These are phyloP conservation scores for Candida glaebosa DNA, from an alignment of 805 yeast species.

Conservation along the genomic window DNA sequence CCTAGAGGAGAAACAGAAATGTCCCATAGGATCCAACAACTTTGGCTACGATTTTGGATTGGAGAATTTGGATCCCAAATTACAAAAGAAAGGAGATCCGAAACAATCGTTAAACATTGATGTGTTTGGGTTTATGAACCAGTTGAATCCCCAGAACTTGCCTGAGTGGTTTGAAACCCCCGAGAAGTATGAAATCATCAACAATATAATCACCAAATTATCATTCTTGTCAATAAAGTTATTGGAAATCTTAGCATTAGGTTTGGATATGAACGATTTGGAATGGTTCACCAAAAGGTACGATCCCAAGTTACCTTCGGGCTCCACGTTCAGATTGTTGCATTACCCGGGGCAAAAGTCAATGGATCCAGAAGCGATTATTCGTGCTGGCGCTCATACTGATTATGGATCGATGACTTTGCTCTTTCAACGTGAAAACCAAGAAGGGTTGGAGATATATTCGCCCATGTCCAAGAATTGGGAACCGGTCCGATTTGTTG, in stretches of 20 bases:
- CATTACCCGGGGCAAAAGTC: conserved; percentile 64
- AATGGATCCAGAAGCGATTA: conserved; percentile 48
- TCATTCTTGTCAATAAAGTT: conserved; percentile 47
- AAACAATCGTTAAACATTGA: conserved; percentile 73
- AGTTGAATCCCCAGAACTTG: conserved; percentile 34
- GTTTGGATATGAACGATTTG: conserved; percentile 55
- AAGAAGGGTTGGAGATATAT: conserved; percentile 70
- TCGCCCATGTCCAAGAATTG: conserved; percentile 55
- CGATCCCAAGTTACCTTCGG: conserved; percentile 47
- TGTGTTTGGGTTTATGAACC: conserved; percentile 47
- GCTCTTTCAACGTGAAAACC: conserved; percentile 64
- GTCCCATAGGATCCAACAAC: conserved; percentile 51
- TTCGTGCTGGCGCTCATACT: conserved; percentile 84
- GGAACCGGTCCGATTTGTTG: conserved; percentile 65
- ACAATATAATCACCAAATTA: conserved; percentile 39
- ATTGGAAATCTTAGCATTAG: conserved; percentile 56
- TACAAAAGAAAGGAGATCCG: conserved; percentile 49
- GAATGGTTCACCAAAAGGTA: conserved; percentile 68
- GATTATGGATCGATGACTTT: conserved; percentile 78
- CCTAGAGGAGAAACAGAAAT: conserved; percentile 45
- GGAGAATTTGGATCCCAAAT: conserved; percentile 45
- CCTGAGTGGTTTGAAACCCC: conserved; percentile 52
- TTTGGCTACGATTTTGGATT: conserved; percentile 56
- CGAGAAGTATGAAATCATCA: conserved; percentile 39
- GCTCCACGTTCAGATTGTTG: conserved; percentile 65